Percentiles rank a stretch among this genome's conserved stretches.
Evolutionary conservation across 148 eudicot species (phyloP).

Genomic region (Rhododendron henanense): DNA sequence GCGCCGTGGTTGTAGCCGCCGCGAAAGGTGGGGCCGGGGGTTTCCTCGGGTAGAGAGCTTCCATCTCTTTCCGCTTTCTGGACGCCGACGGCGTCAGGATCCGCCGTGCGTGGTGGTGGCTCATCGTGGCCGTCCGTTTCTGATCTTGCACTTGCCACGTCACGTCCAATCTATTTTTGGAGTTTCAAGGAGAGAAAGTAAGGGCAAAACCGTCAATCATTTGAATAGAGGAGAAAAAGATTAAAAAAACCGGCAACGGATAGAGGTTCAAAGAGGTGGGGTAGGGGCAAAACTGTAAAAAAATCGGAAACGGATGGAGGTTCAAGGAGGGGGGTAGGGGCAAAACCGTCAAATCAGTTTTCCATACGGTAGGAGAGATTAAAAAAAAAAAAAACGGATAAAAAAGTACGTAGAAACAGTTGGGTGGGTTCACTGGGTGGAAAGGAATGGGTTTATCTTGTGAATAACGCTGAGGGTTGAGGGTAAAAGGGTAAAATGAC

Average conservation of each 20-base stretch:
- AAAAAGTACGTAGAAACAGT: not conserved
- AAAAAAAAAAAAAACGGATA: too few relatives aligned
- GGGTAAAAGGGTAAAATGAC: not conserved
- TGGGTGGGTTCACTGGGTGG: not conserved
- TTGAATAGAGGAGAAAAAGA: not conserved
- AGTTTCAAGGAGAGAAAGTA: not conserved
- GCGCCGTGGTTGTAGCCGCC: slow-evolving; percentile 11
- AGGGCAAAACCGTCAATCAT: not conserved
- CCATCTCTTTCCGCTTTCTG: slow-evolving; percentile 66
- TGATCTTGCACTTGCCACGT: not conserved
- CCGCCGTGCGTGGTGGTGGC: slow-evolving; percentile 30
- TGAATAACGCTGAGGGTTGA: not conserved
- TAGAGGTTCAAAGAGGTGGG: too few relatives aligned
- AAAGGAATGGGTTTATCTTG: not conserved
- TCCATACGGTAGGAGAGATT: too few relatives aligned
- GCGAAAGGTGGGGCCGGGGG: slow-evolving; percentile 7
- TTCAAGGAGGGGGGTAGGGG: too few relatives aligned
- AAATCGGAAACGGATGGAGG: not conserved
- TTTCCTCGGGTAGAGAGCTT: slow-evolving; percentile 12
- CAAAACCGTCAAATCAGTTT: too few relatives aligned
- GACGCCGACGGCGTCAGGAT: slow-evolving; percentile 33
- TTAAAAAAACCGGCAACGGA: not conserved
- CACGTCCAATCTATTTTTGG: not conserved
- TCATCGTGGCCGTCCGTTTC: slow-evolving; percentile 55
- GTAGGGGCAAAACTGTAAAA: too few relatives aligned